A percentile compares a stretch with the other conserved stretches of the same genome.
These are phyloP conservation scores for Mycena galericulata DNA, from an alignment of 768 basidiomycete genomes.

Conservation along the genomic window DNA sequence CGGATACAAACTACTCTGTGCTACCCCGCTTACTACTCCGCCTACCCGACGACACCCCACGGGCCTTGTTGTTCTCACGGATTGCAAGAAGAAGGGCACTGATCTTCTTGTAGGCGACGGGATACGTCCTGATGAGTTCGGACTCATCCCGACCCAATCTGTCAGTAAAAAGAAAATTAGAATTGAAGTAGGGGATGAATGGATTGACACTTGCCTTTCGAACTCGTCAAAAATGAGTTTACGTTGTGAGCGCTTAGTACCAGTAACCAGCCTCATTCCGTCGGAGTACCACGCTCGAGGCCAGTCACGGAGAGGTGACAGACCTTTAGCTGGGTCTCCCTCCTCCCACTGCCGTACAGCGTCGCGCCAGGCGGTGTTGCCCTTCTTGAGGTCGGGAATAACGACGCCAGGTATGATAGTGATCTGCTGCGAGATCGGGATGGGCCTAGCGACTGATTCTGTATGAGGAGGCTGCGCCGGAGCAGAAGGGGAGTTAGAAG, in stretches of 20 bases:
- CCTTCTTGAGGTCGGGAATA: slow-evolving; percentile 20
- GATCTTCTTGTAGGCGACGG: neutral
- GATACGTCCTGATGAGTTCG: neutral
- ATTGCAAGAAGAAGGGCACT: neutral
- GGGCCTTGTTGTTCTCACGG: neutral
- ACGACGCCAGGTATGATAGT: slow-evolving; percentile 3
- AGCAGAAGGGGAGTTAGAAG: too few species aligned
- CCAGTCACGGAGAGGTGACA: slow-evolving; percentile 2
- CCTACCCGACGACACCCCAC: neutral
- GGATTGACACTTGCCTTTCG: neutral
- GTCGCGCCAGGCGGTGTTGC: neutral
- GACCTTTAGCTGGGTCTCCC: neutral
- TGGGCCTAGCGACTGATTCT: neutral
- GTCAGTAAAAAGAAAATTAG: neutral
- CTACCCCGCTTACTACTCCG: neutral
- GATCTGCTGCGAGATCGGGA: neutral
- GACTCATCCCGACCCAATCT: neutral
- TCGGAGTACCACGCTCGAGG: neutral
- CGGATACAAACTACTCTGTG: neutral
- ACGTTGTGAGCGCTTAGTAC: slow-evolving; percentile 7
- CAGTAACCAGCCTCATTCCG: slow-evolving; percentile 8
- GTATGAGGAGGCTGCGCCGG: neutral
- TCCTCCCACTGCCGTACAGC: slow-evolving; percentile 4
- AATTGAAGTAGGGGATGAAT: neutral
- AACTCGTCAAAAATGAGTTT: slow-evolving; percentile 12